phyloP scores from a whole-genome alignment of 192 early-diverging fungal genomes.

The Coemansia sp. region DNA sequence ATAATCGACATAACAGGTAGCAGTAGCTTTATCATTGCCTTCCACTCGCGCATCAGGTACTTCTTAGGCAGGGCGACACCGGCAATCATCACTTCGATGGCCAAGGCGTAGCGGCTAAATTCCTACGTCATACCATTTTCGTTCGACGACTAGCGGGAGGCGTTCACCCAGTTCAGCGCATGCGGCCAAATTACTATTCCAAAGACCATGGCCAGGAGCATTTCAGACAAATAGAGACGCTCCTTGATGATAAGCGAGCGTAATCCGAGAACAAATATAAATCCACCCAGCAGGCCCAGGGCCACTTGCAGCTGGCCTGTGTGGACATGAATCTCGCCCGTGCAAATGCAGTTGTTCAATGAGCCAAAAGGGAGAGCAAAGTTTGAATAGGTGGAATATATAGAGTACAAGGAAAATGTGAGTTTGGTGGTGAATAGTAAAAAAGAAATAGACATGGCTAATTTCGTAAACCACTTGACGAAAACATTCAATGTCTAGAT shows the following conservation, averaged over 20 bases:
- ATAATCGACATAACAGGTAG: conserved; percentile 79
- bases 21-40: conserved; percentile 67
- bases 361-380: not conserved
- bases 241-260: conserved; percentile 70
- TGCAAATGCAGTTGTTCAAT: not conserved
- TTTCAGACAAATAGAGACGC: conserved; percentile 69
- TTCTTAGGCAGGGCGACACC: conserved; percentile 79
- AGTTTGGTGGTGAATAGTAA: no score
- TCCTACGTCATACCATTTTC: conserved; percentile 63
- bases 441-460: no score
- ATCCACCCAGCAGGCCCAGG: conserved; percentile 66
- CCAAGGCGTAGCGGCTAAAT: conserved; percentile 76
- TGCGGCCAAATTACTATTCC: conserved; percentile 86
- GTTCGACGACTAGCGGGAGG: conserved; percentile 57
- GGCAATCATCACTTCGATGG: conserved; percentile 83
- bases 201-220: conserved; percentile 77
- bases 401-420: no score
- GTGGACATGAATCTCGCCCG: conserved; percentile 39
- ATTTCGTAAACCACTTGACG: no score
- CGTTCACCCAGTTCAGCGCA: conserved; percentile 70
- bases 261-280: conserved; percentile 66
- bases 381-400: no score
- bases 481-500: no score
- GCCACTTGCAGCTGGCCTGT: conserved; percentile 42
- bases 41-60: conserved; percentile 68